phyloP scores from a whole-genome alignment of 768 basidiomycete species.

The Dacryopinax spathularia region DNA sequence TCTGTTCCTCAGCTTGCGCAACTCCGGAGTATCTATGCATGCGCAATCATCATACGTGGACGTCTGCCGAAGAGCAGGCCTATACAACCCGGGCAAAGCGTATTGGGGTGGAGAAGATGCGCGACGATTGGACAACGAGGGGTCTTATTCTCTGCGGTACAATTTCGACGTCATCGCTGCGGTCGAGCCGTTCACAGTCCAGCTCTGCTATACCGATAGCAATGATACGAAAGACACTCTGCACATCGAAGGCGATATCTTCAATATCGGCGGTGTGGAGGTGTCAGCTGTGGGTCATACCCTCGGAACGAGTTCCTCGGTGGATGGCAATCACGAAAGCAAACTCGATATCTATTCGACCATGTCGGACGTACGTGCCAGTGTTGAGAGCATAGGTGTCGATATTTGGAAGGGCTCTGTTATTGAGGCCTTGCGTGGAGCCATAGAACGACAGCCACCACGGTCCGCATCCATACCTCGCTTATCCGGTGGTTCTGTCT shows the following conservation, averaged over 20 bases:
- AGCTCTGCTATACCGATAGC: background rate
- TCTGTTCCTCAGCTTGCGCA: background rate
- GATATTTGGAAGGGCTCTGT: conserved; percentile 55
- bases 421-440: conserved; percentile 31
- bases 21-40: background rate
- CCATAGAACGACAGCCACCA: background rate
- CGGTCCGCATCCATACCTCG: background rate
- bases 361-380: conserved; percentile 34
- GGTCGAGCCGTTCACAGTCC: background rate
- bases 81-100: background rate
- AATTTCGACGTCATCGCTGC: background rate
- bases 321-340: conserved; percentile 2
- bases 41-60: background rate
- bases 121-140: background rate
- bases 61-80: background rate
- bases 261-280: background rate
- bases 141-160: background rate
- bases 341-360: conserved; percentile 30
- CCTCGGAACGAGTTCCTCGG: background rate
- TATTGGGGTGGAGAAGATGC: background rate
- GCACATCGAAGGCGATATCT: background rate
- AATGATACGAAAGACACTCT: background rate
- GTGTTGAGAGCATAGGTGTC: conserved; percentile 44
- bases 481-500: conserved; percentile 9
- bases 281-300: background rate